Base-by-base conservation (phyloP, 768 basidiomycete species). In the Myochromella boudieri region DNA sequence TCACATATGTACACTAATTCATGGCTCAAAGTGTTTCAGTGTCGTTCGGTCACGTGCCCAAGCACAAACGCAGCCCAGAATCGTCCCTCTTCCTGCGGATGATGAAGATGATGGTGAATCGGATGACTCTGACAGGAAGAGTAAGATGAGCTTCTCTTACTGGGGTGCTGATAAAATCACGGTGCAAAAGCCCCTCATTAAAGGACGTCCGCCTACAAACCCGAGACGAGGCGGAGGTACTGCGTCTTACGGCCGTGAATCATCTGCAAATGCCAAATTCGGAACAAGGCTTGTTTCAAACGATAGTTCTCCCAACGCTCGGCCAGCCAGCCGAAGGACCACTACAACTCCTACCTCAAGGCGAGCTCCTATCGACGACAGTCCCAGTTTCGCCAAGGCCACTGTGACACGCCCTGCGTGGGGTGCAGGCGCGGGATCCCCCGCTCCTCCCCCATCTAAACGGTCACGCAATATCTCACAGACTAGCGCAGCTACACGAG, bases 161-260 rank as follows among this genome's bases (percentile, higher is more conserved):
- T 92, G 90, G 89, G 90, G 91, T 20, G 91, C 91, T 25, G 91
- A 93, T 70, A 91, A 91, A 67, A 78, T 93, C 58, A 93, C 91
- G 1, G 80, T 93, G 17, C 87, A 91, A 63, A 87, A 87, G 56
- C 87, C 90, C 2, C 64, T 82, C 31, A 62, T 84, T 57, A 86
- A 84, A 60, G 68, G 69, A 49, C 64, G 68, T 39, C 59, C 55
- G 32, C 70, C 60, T 43, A 68, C 63, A 54, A 57, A 69, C 58
- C 58, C 76, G 57, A 55, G 81, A 51, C 61, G 74, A 63, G 67
- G 72, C 9, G 71, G 66, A 22, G 66, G 66, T 21, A 57, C 69
- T 11, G 75, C 82, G 14, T 78, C 84, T 10, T 90, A 89, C 56
- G 84, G 80, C 7, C 75, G 88, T 42, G 86, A 90, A 65, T 91